Evolutionary conservation across 2,329 filamentous ascomycete genomes (phyloP), one percentile per base, ranked within the genome.

Genomic region (Hypoxylon sp.): DNA sequence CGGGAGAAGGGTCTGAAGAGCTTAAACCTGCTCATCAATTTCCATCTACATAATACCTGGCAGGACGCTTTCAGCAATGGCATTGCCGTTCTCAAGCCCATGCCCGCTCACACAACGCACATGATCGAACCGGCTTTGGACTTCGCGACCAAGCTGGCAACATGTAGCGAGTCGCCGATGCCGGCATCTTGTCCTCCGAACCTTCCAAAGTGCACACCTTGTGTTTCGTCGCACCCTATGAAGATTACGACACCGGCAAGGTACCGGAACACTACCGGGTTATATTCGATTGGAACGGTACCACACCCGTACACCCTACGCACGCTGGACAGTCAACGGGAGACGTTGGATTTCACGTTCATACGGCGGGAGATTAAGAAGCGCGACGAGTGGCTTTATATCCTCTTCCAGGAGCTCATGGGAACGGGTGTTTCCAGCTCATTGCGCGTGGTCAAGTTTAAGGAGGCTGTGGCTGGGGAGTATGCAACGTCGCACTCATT

Each of bases 281-380:
- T 90, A 15, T 98, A 93, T 80, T 93, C 91, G 2, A 91, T 99
- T 67, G 93, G 91, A 62, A 91, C 89, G 0, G 90, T 98, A 11
- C 94, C 94, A 0, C 95, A 99, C 75, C 95, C 95, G 0, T 97
- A 93, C 81, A 97, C 94, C 1, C 83, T 93, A 43, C 85, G 89
- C 56, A 86, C 88, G 11, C 81, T 98, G 17, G 84, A 87, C 61
- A 84, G 87, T 67, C 84, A 87, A 60, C 83, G 86, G 41, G 82
- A 87, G 2, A 79, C 83, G 1, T 80, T 92, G 50, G 89, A 89
- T 49, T 78, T 89, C 1, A 77, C 81, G 6, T 90, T 87, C 80
- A 85, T 94, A 64, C 86, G 90, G 47, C 84, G 89, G 60, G 80
- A 90, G 56, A 89, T 91, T 15, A 64, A 49, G 0, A 79, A 83